Evolutionary conservation across 73 alveolate species (phyloP).

Genomic region (Uronychia setigera): DNA sequence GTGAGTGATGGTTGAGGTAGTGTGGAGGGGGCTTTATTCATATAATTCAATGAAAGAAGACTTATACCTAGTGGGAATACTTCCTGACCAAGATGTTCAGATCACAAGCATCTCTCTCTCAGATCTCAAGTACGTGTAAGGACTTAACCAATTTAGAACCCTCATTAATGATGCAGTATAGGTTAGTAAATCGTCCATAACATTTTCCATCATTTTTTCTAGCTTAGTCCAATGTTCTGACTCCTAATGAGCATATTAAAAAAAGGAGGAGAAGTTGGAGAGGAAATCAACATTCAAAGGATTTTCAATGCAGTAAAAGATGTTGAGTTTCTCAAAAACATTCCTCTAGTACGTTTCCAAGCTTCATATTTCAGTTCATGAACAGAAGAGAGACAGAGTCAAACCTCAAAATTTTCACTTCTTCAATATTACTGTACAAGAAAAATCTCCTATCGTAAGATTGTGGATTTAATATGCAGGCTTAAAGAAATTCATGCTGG

Average conservation of each 20-base stretch:
- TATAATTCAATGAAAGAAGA: too few species aligned
- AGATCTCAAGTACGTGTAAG: too few species aligned
- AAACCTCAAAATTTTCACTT: too few species aligned
- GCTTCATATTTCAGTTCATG: background rate
- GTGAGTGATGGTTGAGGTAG: too few species aligned
- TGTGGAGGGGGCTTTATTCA: too few species aligned
- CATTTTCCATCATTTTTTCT: too few species aligned
- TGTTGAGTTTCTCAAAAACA: background rate
- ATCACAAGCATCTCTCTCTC: too few species aligned
- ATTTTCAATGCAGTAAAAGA: background rate
- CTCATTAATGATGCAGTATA: too few species aligned
- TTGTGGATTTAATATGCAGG: background rate
- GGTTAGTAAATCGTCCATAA: too few species aligned
- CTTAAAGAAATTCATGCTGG: background rate
- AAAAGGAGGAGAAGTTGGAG: background rate
- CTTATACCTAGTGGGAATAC: too few species aligned
- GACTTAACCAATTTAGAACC: too few species aligned
- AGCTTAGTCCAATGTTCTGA: background rate
- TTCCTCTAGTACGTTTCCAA: background rate
- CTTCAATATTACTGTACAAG: background rate
- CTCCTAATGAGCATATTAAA: background rate
- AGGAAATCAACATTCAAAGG: background rate
- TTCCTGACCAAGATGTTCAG: too few species aligned
- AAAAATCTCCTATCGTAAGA: background rate
- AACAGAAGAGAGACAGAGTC: background rate